A percentile compares a stretch with the other conserved stretches of the same genome.
Conservation (phyloP, 176 grass and related monocot species). For the Aegilops sharonensis region DNA sequence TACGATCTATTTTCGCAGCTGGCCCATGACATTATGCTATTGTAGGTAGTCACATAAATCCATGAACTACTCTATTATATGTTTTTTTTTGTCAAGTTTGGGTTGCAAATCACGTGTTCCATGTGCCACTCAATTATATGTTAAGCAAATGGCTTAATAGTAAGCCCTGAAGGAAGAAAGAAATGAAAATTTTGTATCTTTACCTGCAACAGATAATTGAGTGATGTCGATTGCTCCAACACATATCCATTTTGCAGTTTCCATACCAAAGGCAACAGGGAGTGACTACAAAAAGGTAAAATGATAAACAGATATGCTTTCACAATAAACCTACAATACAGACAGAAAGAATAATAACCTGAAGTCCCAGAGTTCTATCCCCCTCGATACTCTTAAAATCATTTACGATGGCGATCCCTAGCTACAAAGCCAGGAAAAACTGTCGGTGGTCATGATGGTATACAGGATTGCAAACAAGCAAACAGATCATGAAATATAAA, state of each 20-base stretch:
- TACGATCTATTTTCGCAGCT: not conserved
- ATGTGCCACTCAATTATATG: not conserved
- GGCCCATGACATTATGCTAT: not conserved
- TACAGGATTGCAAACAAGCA: conserved; percentile 24
- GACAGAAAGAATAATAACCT: conserved; percentile 44
- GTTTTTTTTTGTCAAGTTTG: no score
- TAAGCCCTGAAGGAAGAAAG: conserved; percentile 1
- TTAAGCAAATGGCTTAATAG: not conserved
- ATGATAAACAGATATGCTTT: not conserved
- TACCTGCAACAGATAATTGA: conserved; percentile 91
- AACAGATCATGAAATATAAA: conserved; percentile 26
- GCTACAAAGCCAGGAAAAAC: conserved; percentile 33
- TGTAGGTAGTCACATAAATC: conserved; percentile 2
- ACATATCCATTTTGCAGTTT: conserved; percentile 98
- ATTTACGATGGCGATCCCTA: conserved; percentile 78
- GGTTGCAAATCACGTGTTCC: no score
- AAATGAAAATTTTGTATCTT: not conserved
- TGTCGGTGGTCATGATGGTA: not conserved
- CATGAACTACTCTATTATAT: not conserved
- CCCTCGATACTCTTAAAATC: conserved; percentile 83
- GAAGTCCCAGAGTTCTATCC: conserved; percentile 63
- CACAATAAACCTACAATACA: conserved; percentile 10
- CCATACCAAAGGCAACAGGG: conserved; percentile 95
- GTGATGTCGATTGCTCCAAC: conserved; percentile 95
- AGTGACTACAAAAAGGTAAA: conserved; percentile 61